Evolutionary conservation across 148 eudicot genomes (phyloP).

Genomic region (Bassia scoparia): DNA sequence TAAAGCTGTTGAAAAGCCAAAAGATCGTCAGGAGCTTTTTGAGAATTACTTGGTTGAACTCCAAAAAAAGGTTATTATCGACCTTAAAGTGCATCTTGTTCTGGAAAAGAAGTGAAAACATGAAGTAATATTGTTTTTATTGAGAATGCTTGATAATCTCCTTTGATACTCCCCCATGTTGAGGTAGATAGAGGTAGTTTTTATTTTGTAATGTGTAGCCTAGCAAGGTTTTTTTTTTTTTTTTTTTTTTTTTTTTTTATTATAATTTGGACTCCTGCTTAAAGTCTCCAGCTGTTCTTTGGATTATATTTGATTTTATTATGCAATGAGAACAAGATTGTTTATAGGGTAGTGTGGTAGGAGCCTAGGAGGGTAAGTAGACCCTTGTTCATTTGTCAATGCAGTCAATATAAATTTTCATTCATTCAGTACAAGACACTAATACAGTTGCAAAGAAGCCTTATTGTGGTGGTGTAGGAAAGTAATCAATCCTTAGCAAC

Average conservation of each 20-base stretch:
- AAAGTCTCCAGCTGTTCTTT: not conserved
- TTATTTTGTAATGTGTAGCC: not conserved
- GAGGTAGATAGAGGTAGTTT: not conserved
- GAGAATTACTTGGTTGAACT: constrained; percentile 82
- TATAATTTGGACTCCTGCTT: not conserved
- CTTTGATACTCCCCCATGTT: not conserved
- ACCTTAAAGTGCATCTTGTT: not conserved
- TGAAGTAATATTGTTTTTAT: not conserved
- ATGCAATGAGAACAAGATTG: not conserved
- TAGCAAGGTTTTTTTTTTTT: not conserved
- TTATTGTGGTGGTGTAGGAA: not conserved
- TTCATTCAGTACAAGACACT: not conserved
- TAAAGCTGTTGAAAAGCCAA: constrained; percentile 77
- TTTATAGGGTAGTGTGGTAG: not conserved
- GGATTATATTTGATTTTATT: not conserved
- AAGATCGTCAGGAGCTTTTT: constrained; percentile 91
- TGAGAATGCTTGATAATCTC: not conserved
- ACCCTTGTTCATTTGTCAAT: not conserved
- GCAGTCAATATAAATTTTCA: not conserved
- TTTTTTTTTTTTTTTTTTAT: not conserved
- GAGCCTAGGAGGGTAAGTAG: not conserved
- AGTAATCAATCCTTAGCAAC: not conserved
- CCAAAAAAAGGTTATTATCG: constrained; percentile 62
- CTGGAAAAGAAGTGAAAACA: not conserved
- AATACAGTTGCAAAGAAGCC: not conserved